phyloP scores from a whole-genome alignment of 768 basidiomycete species.

The Tulasnella sp. region DNA sequence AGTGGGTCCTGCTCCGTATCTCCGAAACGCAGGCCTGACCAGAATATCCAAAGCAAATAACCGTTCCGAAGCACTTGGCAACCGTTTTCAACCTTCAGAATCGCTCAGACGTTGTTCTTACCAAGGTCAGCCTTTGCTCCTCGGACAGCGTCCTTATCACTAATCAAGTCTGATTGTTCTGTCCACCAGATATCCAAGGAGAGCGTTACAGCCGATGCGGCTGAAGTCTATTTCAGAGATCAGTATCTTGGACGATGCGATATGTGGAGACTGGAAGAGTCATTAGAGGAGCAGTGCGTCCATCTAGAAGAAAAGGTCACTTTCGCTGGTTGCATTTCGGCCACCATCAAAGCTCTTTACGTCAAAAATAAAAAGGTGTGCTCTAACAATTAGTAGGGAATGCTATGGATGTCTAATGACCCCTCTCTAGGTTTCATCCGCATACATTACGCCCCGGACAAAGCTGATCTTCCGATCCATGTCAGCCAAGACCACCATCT shows the following conservation, averaged over 20 bases:
- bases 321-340: constrained; percentile 72
- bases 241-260: constrained; percentile 93
- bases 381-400: not conserved
- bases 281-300: constrained; percentile 68
- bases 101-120: constrained; percentile 56
- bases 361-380: constrained; percentile 54
- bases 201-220: constrained; percentile 53
- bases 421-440: constrained; percentile 56
- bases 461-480: constrained; percentile 83
- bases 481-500: constrained; percentile 84
- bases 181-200: constrained; percentile 51
- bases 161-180: not conserved
- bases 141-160: constrained; percentile 17
- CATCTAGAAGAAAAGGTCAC: constrained; percentile 75
- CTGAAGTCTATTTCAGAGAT: constrained; percentile 89
- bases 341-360: constrained; percentile 72
- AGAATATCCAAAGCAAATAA: constrained; percentile 53
- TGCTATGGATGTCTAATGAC: not conserved
- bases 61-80: constrained; percentile 59
- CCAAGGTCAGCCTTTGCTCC: constrained; percentile 36
- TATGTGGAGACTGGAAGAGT: constrained; percentile 89
- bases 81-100: constrained; percentile 61
- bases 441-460: constrained; percentile 67
- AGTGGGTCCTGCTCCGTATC: not conserved
- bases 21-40: constrained; percentile 27